Conservation (phyloP, 768 basidiomycete genomes). For the Cystofilobasidium capitatum region DNA sequence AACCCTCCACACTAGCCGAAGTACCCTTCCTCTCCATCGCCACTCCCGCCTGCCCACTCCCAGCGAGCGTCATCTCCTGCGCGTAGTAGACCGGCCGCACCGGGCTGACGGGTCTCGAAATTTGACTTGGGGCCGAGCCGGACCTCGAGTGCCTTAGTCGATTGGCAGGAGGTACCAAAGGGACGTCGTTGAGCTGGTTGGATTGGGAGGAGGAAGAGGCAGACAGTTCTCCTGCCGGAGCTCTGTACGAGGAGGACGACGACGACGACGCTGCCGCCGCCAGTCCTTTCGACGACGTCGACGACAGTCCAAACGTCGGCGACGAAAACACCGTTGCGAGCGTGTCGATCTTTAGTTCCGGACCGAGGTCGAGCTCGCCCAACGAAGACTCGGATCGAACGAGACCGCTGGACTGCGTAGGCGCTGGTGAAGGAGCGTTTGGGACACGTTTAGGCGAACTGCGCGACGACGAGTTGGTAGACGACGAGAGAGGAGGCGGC, state of each 20-base stretch:
- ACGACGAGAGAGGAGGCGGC: too few relatives aligned
- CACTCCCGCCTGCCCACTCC: too few relatives aligned
- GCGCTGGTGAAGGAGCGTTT: neutral
- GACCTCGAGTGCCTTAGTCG: neutral
- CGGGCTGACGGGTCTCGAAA: neutral
- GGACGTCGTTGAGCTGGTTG: neutral
- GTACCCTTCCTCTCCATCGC: neutral
- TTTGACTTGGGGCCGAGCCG: neutral
- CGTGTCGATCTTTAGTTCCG: neutral
- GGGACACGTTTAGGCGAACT: neutral
- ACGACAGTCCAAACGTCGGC: too few relatives aligned
- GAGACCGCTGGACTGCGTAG: neutral
- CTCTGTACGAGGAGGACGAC: neutral
- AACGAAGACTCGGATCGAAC: neutral
- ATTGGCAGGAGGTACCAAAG: neutral
- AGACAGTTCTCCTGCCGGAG: neutral
- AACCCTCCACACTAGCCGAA: too few relatives aligned
- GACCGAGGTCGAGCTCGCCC: conserved; percentile 3
- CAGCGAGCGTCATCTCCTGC: neutral
- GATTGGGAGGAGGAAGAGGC: neutral
- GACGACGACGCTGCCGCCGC: neutral
- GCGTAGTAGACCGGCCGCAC: neutral
- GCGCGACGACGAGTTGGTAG: neutral
- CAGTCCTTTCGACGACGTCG: too few relatives aligned
- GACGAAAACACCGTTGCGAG: neutral